These are phyloP conservation scores for Fusarium pseudonygamai DNA, from an alignment of 2,329 filamentous ascomycete genomes.

Conservation along the genomic window DNA sequence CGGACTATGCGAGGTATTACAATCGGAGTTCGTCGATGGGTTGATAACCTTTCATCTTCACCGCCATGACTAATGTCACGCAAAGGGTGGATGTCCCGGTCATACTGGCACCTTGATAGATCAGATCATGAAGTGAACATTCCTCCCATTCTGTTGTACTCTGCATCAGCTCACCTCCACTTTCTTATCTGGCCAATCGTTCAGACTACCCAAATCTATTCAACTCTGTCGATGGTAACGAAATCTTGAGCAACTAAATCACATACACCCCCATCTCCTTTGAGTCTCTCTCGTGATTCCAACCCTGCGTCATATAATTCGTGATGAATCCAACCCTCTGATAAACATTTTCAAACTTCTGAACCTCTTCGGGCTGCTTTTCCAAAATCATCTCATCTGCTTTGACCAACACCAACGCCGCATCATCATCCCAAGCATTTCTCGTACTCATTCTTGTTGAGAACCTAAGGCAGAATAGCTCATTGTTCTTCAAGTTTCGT, in stretches of 20 bases:
- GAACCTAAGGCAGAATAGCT: conserved; percentile 25
- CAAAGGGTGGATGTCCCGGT: background rate
- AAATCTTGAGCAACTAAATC: background rate
- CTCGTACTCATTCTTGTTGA: conserved; percentile 2
- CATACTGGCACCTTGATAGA: background rate
- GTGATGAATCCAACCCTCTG: conserved; percentile 31
- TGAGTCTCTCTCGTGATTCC: conserved; percentile 24
- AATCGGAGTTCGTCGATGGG: background rate
- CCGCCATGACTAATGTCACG: background rate
- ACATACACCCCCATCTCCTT: conserved; percentile 23
- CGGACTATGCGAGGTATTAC: background rate
- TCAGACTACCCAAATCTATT: no score
- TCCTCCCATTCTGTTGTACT: background rate
- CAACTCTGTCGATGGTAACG: rapidly evolving
- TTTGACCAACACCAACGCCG: conserved; percentile 28
- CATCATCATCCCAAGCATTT: conserved; percentile 29
- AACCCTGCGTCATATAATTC: conserved; percentile 23
- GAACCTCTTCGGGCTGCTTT: conserved; percentile 25
- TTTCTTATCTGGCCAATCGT: background rate
- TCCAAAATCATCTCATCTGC: conserved; percentile 1
- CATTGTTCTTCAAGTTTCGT: background rate
- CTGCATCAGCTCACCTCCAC: rapidly evolving
- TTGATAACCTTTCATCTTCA: background rate
- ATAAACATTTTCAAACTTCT: conserved; percentile 22
- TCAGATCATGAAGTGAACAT: background rate